Evolutionary conservation across 495 filamentous ascomycete genomes (phyloP).

Genomic region (Chaetomium fimeti): DNA sequence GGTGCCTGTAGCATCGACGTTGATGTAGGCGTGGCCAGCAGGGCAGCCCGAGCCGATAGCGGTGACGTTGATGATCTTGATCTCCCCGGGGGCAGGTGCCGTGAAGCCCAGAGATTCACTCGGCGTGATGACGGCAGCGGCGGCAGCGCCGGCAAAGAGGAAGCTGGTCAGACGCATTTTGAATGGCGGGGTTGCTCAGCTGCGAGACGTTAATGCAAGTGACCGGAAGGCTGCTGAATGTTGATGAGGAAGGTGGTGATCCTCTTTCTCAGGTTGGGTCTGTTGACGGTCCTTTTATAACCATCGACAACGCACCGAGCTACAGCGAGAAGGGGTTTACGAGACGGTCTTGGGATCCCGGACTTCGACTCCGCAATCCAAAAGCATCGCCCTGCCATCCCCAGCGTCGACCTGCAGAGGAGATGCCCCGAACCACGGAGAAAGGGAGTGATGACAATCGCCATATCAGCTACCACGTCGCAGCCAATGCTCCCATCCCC

Average conservation of each 20-base stretch:
- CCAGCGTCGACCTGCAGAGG: not conserved
- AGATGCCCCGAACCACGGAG: not conserved
- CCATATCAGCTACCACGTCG: slow-evolving; percentile 10
- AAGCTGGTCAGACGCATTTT: slow-evolving; percentile 29
- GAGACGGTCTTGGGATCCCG: not conserved
- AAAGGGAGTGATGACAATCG: not conserved
- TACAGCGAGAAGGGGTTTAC: not conserved
- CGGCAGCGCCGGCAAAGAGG: slow-evolving; percentile 24
- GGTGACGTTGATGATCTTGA: slow-evolving; percentile 34
- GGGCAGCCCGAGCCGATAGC: slow-evolving; percentile 38
- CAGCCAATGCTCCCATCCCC: slow-evolving; percentile 18
- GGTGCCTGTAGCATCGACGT: slow-evolving; percentile 37
- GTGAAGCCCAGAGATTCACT: slow-evolving; percentile 7
- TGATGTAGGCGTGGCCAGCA: slow-evolving; percentile 34
- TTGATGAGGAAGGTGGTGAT: not conserved
- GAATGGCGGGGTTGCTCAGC: slow-evolving; percentile 10
- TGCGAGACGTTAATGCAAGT: not conserved
- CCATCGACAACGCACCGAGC: not conserved
- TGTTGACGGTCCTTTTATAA: not conserved
- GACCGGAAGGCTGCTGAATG: not conserved
- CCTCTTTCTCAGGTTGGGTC: not conserved
- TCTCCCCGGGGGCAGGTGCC: slow-evolving; percentile 13
- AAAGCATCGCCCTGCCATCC: not conserved
- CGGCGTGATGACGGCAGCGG: slow-evolving; percentile 18
- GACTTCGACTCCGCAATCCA: not conserved